Conservation (phyloP, 73 alveolate genomes). For the Paramecium octaurelia region DNA sequence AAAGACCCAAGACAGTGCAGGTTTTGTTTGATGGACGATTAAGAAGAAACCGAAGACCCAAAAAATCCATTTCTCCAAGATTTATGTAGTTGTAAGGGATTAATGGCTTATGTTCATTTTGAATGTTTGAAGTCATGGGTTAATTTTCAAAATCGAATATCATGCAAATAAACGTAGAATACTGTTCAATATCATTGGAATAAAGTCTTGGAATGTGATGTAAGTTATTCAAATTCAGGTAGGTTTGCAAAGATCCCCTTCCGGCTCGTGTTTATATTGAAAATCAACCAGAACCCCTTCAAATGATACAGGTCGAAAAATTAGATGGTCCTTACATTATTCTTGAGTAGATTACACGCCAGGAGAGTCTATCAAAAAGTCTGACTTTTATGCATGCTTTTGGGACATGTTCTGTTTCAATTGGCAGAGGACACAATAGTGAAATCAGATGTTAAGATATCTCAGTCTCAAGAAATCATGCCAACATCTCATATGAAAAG, state of each 20-base stretch:
- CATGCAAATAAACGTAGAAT: neutral
- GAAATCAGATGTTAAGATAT: constrained; percentile 35
- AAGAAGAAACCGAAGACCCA: neutral
- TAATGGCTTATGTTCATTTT: neutral
- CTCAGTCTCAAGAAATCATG: constrained; percentile 28
- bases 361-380: neutral
- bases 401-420: neutral
- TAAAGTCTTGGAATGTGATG: constrained; percentile 22
- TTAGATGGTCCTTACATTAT: constrained; percentile 1
- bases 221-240: neutral
- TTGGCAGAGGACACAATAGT: constrained; percentile 38
- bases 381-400: neutral
- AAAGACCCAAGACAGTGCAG: neutral
- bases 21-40: constrained; percentile 11
- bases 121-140: constrained; percentile 13
- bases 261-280: neutral
- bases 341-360: neutral
- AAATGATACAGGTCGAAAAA: neutral
- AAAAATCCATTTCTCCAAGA: neutral
- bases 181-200: constrained; percentile 29
- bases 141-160: neutral
- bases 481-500: neutral
- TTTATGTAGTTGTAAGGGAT: neutral
- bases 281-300: neutral
- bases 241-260: constrained; percentile 26